phyloP scores from a whole-genome alignment of 441 rosid species.

The Pelargonium citronellum region DNA sequence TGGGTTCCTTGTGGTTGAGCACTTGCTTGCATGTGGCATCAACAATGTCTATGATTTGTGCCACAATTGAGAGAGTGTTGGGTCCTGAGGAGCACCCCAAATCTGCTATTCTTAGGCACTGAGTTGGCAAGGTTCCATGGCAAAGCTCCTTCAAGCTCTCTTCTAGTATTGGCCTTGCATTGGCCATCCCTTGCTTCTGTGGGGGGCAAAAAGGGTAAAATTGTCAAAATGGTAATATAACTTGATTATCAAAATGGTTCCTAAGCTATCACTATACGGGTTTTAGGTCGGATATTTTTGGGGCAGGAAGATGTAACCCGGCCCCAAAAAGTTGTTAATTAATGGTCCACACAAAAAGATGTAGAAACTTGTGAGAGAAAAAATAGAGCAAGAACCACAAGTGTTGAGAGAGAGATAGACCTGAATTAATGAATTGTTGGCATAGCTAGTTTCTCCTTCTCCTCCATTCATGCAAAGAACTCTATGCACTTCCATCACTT shows the following conservation, averaged over 20 bases:
- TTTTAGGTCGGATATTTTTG: no score
- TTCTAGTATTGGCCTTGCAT: constrained; percentile 17
- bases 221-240: background rate
- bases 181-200: constrained; percentile 18
- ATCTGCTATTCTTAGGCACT: constrained; percentile 23
- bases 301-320: no score
- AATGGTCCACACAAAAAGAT: no score
- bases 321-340: no score
- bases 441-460: constrained; percentile 12
- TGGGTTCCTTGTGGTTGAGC: constrained; percentile 17
- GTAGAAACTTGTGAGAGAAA: no score
- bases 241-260: no score
- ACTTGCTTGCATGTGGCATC: constrained; percentile 1
- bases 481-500: constrained; percentile 3
- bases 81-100: constrained; percentile 37
- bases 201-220: background rate
- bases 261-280: no score
- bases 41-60: constrained; percentile 6
- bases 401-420: constrained; percentile 4
- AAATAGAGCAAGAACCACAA: no score
- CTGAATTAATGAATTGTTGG: constrained; percentile 11
- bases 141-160: constrained; percentile 14
- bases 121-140: background rate
- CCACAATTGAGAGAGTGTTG: constrained; percentile 17
- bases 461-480: constrained; percentile 18